These are phyloP conservation scores for Nakazawaea laoshanensis DNA, from an alignment of 805 yeast genomes.

Conservation along the genomic window DNA sequence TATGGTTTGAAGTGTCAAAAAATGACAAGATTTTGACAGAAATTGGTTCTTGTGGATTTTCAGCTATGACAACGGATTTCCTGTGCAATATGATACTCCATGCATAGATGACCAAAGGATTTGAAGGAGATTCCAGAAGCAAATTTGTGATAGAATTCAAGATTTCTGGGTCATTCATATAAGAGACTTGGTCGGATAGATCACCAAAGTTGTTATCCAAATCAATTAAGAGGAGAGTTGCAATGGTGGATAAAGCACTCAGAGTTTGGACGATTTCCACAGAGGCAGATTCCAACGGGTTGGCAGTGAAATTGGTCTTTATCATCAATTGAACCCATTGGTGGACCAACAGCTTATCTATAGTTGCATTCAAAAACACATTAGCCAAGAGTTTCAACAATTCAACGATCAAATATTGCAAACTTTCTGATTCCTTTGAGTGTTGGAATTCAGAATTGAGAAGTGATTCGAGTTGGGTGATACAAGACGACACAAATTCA, in stretches of 20 bases:
- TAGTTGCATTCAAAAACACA: slow-evolving; percentile 18
- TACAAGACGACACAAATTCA: slow-evolving; percentile 1
- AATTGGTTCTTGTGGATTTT: slow-evolving; percentile 20
- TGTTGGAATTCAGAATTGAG: background rate
- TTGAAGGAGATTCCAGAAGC: slow-evolving; percentile 26
- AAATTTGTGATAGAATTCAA: slow-evolving; percentile 32
- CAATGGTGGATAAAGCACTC: slow-evolving; percentile 37
- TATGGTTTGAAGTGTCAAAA: slow-evolving; percentile 13
- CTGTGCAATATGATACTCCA: slow-evolving; percentile 60
- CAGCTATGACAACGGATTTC: slow-evolving; percentile 37
- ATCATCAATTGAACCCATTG: slow-evolving; percentile 53
- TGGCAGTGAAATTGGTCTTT: slow-evolving; percentile 19
- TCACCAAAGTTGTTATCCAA: slow-evolving; percentile 40
- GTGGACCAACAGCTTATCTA: slow-evolving; percentile 22
- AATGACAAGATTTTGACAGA: slow-evolving; percentile 15
- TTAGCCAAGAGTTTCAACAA: slow-evolving; percentile 15
- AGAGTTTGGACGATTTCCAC: slow-evolving; percentile 15
- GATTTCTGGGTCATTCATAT: slow-evolving; percentile 27
- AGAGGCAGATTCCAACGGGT: slow-evolving; percentile 1
- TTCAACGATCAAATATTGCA: slow-evolving; percentile 11
- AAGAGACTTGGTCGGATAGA: slow-evolving; percentile 28
- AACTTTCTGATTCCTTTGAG: background rate
- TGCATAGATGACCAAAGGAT: slow-evolving; percentile 47
- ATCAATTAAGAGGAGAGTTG: slow-evolving; percentile 48
- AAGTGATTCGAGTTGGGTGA: background rate